Conservation (phyloP, 805 yeast species). For the Kregervanrija delftensis region DNA sequence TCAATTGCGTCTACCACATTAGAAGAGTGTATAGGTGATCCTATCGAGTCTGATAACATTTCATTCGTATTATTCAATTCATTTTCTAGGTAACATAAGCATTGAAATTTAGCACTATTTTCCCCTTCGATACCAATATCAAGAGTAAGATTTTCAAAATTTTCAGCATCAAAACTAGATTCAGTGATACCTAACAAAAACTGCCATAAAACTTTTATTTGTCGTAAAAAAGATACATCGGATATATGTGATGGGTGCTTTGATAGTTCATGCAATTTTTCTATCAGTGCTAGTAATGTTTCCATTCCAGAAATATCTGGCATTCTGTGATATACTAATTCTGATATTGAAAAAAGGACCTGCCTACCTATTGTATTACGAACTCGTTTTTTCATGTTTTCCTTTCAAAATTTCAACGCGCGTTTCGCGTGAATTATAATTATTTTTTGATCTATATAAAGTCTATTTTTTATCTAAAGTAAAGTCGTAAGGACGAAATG, state of each 20-base stretch:
- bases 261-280: constrained; percentile 9
- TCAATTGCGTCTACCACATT: constrained; percentile 4
- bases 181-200: constrained; percentile 20
- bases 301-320: constrained; percentile 5
- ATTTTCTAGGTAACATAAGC: too few relatives aligned
- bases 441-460: not conserved
- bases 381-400: not conserved
- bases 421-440: not conserved
- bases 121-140: constrained; percentile 1
- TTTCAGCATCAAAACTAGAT: constrained; percentile 10
- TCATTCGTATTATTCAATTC: too few relatives aligned
- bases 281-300: constrained; percentile 13
- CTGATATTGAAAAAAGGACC: too few relatives aligned
- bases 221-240: constrained; percentile 6
- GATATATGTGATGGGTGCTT: constrained; percentile 1
- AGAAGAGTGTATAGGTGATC: constrained; percentile 1
- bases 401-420: too few relatives aligned
- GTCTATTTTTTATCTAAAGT: constrained; percentile 21
- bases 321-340: too few relatives aligned
- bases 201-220: constrained; percentile 19
- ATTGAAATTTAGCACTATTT: too few relatives aligned
- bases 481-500: constrained; percentile 50
- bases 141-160: constrained; percentile 13
- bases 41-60: not conserved
- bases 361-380: not conserved